A percentile compares a stretch with the other conserved stretches of the same genome.
Conservation (phyloP, 805 yeast genomes). For the Ogataea haglerorum region DNA sequence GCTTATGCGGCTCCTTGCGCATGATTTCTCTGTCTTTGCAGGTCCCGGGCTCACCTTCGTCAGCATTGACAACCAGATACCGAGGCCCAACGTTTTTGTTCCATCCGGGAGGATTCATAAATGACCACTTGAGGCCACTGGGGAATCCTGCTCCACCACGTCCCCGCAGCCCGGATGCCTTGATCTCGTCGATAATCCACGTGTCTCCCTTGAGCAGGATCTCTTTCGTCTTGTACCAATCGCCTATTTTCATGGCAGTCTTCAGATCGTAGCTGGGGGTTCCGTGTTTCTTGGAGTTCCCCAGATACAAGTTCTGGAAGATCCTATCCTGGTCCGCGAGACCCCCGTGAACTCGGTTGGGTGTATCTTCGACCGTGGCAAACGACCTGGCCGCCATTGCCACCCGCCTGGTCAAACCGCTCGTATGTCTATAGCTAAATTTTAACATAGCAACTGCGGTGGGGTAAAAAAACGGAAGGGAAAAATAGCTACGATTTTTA, state of each 20-base stretch:
- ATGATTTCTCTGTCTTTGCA: conserved; percentile 91
- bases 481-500: neutral
- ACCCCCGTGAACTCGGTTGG: conserved; percentile 64
- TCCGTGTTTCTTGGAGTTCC: conserved; percentile 56
- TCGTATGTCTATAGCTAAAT: neutral
- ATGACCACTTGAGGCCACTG: conserved; percentile 86
- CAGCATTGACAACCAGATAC: conserved; percentile 85
- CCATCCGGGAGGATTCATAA: conserved; percentile 96
- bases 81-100: conserved; percentile 88
- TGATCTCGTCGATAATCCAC: conserved; percentile 88
- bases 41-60: conserved; percentile 94
- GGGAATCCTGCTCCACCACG: conserved; percentile 96
- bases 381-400: conserved; percentile 18
- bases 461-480: conserved; percentile 4
- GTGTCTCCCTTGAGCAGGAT: conserved; percentile 77
- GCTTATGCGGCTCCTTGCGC: conserved; percentile 88
- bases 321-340: conserved; percentile 80
- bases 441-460: conserved; percentile 6
- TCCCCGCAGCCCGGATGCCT: conserved; percentile 81
- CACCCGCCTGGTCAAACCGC: neutral
- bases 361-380: conserved; percentile 47
- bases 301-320: conserved; percentile 71
- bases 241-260: conserved; percentile 76
- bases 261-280: conserved; percentile 54
- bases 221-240: conserved; percentile 90